Base-by-base conservation (phyloP, 2,329 filamentous ascomycete genomes). In the Fusarium mexicanum region DNA sequence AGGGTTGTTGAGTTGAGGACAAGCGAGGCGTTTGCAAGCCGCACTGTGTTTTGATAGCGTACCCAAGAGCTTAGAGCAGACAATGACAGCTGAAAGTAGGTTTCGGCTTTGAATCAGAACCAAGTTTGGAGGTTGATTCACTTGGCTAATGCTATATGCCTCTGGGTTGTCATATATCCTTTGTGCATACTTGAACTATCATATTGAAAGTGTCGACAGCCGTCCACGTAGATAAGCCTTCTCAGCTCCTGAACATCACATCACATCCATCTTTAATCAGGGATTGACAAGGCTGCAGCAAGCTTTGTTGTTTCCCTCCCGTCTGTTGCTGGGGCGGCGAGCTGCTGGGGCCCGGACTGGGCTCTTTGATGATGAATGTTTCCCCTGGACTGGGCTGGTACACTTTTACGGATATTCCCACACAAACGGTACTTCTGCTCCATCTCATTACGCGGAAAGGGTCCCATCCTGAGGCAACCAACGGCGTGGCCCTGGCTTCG, bases 381-480 rank as follows among this genome's bases (percentile, higher is more conserved):
- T 75, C 62, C 69, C 73, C 72, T 69, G 50, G 61, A 43, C 57
- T 50, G 50, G 54, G 35, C 64, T 43, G 59, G 76, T 78, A 78
- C 64, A 59, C 63, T 76, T 74, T 65, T 57, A 64, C 74, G n/a
- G 40, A 53, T 20, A 26, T 41, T 37, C 53, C 59, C 57, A 64
- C 61, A 26, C 24, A 63, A 67, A 58, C 8, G 47, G 58, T 78
- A 78, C 77, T 31, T 74, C 22, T 24, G 24, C 22, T 72, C 22
- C n/a, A 20, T 46, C 48, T 29, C 17, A 66, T 31, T 67, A 69
- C 73, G 63, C 60, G 72, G 73, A 73, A 67, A 71, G 55, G 38
- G 40, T 10, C 67, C 67, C 53, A 61, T 77, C 77, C 76, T 78
- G 77, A 79, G 77, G 77, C 77, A 79, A 57, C 77, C 71, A 79